Evolutionary conservation across 345 rosid species (phyloP), one percentile per base, ranked within the genome.

Genomic region (Bruguiera sexangula): DNA sequence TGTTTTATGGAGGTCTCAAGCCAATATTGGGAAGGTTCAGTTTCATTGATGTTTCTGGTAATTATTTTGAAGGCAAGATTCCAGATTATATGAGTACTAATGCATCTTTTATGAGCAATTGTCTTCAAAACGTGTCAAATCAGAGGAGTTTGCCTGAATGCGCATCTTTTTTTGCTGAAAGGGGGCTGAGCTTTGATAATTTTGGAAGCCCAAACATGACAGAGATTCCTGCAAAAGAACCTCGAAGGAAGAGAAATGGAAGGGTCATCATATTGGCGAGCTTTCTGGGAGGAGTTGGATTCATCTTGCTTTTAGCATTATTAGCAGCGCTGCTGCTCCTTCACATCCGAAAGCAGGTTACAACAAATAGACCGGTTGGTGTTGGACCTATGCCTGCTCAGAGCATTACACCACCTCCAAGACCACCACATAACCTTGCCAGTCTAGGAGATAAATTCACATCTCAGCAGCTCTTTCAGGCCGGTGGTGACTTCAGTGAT

Each of bases 41-140:
- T 20, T 68, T 34, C 6, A 55, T 76, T 54, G 81, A 90, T 73
- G 81, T 96, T 73, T 88, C 96, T 4, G 86, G 85, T 66, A 96
- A 96, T 63, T 96, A 87, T 75, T 90, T 96, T 50, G 77, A 92
- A 70, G 99, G 99, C 61, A 75, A 51, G 75, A 85, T 92, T 85
- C 98, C 94, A 1, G 85, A 83, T 32, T 89, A 80, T 76, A 79
- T 78, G 66, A 60, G 7, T 52, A 27, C 30, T 11, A 87, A 87
- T 71, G 78, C 86, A 37, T 84, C 92, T 72, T 84, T 92, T 66
- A 74, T 22, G 18, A 75, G 80, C 21, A 95, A 95, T 79, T 95
- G 99, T 71, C 96, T 95, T 70, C 92, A 81, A 69, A 70, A 74
- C 63, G 80, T 73, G 58, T 75, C 80, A 58, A 54, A 73, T 61